Evolutionary conservation across 2,329 filamentous ascomycete genomes (phyloP), one percentile per base, ranked within the genome.

Genomic region (Trichoderma oligosporum): DNA sequence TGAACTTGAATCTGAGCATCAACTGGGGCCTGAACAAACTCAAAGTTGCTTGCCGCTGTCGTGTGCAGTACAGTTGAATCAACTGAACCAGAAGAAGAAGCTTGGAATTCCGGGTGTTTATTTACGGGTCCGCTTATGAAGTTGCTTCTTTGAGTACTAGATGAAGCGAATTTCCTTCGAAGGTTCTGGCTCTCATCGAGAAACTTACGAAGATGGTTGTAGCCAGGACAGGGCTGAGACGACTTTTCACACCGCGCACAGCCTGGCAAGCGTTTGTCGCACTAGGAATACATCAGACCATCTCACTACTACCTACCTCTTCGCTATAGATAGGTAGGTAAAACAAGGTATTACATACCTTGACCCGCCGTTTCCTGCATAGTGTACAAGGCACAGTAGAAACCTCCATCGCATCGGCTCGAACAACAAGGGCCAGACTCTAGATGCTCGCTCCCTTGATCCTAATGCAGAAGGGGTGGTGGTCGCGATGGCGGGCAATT

Each of bases 361-460:
- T 62, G 44, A 62, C 61, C 24, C 61, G 59, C 16, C 61, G 59
- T 18, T 60, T 61, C 29, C 60, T 57, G 49, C 61, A 62, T 16
- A 51, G 55, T 11, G 59, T 60, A 33, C 61, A 62, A 12, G 60
- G 57, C 49, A 62, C 60, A 16, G 57, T 55, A 24, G 61, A 60
- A 56, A 60, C 46, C 9, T 57, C 57, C 27, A 54, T 56, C 6
- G 31, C 18, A 24, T 27, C 41, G 41, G 49, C 16, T 45, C 41
- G n/a, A 9, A 29, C 51, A 36, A 9, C 8, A 33, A 24, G 25
- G 24, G 35, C 47, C 44, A 25, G 47, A 25, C 52, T 39, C 51
- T 27, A 7, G 47, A 38, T 29, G 42, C 44, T 38, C 53, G 44
- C 42, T 56, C 33, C 44, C 35, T 14, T 31, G 53, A 56, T 48